phyloP scores from a whole-genome alignment of 768 basidiomycete species.

The Suillus ampliporus region DNA sequence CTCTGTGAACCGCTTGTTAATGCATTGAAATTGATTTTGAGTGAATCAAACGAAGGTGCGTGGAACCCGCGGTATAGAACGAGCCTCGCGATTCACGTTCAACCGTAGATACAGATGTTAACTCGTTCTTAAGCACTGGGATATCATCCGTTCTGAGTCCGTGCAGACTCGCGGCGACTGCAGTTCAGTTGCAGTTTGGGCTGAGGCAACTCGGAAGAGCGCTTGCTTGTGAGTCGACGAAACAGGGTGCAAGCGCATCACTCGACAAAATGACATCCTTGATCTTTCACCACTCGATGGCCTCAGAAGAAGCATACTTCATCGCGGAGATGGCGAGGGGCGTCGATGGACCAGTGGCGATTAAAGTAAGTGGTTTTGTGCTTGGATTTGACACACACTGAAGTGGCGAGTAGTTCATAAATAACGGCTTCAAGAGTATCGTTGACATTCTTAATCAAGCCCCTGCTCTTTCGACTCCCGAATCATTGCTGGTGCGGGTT shows the following conservation, averaged over 20 bases:
- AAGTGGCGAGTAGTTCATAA: slow-evolving; percentile 60
- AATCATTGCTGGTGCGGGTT: slow-evolving; percentile 46
- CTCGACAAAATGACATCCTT: slow-evolving; percentile 70
- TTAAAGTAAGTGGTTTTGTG: slow-evolving; percentile 54
- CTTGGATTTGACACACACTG: not conserved
- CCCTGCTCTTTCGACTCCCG: slow-evolving; percentile 28
- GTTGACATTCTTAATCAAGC: slow-evolving; percentile 54
- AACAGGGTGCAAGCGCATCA: slow-evolving; percentile 59
- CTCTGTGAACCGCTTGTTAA: slow-evolving; percentile 67
- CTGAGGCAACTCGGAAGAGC: slow-evolving; percentile 76
- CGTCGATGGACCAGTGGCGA: slow-evolving; percentile 66
- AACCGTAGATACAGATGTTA: slow-evolving; percentile 46
- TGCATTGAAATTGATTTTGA: slow-evolving; percentile 69
- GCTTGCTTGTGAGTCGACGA: slow-evolving; percentile 57
- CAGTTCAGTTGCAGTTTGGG: slow-evolving; percentile 78
- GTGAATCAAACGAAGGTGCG: slow-evolving; percentile 64
- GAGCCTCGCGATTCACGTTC: slow-evolving; percentile 13
- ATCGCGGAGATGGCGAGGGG: slow-evolving; percentile 83
- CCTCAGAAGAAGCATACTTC: slow-evolving; percentile 81
- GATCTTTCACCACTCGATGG: slow-evolving; percentile 75
- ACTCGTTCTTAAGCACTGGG: slow-evolving; percentile 59
- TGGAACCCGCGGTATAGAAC: not conserved
- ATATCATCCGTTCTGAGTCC: slow-evolving; percentile 75
- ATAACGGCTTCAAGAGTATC: slow-evolving; percentile 73
- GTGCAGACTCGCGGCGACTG: slow-evolving; percentile 84